Percentiles rank a stretch among this genome's conserved stretches.
Conservation (phyloP, 75 land plant species). For the Picea sitchensis region DNA sequence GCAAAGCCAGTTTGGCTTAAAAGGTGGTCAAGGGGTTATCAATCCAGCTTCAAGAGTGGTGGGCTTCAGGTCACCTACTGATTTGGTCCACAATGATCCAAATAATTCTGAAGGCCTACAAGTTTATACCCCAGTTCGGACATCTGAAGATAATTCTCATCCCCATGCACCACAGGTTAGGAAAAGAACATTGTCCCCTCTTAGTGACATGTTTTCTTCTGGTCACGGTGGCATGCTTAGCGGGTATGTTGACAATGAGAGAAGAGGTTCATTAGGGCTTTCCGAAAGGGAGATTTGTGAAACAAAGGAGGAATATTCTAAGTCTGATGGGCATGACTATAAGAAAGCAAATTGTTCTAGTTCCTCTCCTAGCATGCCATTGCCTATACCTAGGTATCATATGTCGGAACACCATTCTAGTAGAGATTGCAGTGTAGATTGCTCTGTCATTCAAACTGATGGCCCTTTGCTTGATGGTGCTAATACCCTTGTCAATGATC, state of each 20-base stretch:
- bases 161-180: slow-evolving; percentile 21
- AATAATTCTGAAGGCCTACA: slow-evolving; percentile 5
- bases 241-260: slow-evolving; percentile 13
- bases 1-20: slow-evolving; percentile 10
- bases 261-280: neutral
- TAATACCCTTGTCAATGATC: slow-evolving; percentile 4
- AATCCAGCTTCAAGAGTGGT: slow-evolving; percentile 65
- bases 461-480: slow-evolving; percentile 65
- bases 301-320: neutral
- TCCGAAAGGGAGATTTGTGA: neutral
- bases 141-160: slow-evolving; percentile 10
- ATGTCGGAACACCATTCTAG: slow-evolving; percentile 9
- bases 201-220: slow-evolving; percentile 49
- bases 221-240: slow-evolving; percentile 22
- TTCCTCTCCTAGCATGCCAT: slow-evolving; percentile 7
- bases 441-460: slow-evolving; percentile 47
- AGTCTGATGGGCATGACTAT: slow-evolving; percentile 18
- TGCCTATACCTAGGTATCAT: slow-evolving; percentile 25
- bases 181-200: slow-evolving; percentile 36
- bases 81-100: slow-evolving; percentile 1
- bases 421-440: slow-evolving; percentile 12
- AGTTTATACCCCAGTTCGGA: neutral
- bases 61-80: slow-evolving; percentile 53
- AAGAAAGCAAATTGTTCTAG: slow-evolving; percentile 43
- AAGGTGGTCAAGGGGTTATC: slow-evolving; percentile 17